Evolutionary conservation across 2,329 filamentous ascomycete species (phyloP), one percentile per base, ranked within the genome.

Genomic region (Coniella lustricola): DNA sequence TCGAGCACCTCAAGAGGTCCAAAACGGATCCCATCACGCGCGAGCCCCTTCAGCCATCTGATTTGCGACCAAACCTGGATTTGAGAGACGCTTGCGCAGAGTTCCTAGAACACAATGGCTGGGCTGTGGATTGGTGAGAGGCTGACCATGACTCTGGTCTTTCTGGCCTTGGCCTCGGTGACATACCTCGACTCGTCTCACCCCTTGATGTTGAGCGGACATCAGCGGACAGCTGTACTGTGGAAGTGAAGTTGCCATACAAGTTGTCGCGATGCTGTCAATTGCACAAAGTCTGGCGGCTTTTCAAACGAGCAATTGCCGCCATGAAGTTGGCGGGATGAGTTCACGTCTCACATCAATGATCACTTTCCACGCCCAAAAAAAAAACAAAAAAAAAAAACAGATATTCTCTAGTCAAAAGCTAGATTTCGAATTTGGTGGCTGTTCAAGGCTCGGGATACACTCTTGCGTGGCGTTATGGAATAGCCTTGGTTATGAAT

Each of bases 41-140:
- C 36, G 84, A 90, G 54, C 81, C 85, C 0, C 73, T 96, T 42
- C 68, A 67, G 0, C 72, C 80, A 1, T 69, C 73, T 1, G 89
- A 96, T 38, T 65, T 97, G 46, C 75, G 90, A 36, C 85, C 88
- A 0, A 97, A 97, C 63, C 74, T 94, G 38, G 85, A 78, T 1
- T 71, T 97, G 50, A 88, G 84, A 63, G 78, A 87, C 46, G 91
- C 88, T 0, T 94, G 89, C 61, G 82, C 87, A 39, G 87, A 93
- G 56, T 97, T 95, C 59, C 70, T 96, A 50, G 77, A 86, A 22
- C 73, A 87, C 57, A 96, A 95, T 59, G 90, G 89, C 9, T 95
- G 93, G 87, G 89, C 90, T 1, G 90, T 87, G 34, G 90, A 96
- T 63, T 97, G 87, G 85, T 95, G 71, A 55, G 50, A 58, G 52